phyloP scores from a whole-genome alignment of 2,329 filamentous ascomycete genomes.

The Chaetomiaceae sp. region DNA sequence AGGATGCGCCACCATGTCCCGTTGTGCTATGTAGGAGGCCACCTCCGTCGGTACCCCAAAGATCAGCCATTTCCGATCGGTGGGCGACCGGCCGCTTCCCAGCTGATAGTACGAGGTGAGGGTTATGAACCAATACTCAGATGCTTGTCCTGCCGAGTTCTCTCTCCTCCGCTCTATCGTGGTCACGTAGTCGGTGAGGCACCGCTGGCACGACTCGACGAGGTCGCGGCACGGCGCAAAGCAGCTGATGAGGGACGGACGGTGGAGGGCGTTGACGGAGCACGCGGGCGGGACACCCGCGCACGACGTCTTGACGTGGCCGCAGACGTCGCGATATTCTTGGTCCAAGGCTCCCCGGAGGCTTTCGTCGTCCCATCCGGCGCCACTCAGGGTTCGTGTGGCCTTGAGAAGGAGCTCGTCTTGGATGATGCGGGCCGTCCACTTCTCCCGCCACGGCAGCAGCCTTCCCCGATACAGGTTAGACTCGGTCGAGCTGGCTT shows the following conservation, averaged over 20 bases:
- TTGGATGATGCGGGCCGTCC: conserved; percentile 1
- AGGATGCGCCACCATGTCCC: too few species aligned
- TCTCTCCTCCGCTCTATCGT: background rate
- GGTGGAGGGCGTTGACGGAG: background rate
- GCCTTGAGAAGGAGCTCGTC: background rate
- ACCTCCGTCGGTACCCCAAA: background rate
- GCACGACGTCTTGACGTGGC: background rate
- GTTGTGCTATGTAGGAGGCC: background rate
- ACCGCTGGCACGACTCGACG: background rate
- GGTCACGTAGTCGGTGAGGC: background rate
- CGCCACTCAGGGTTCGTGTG: background rate
- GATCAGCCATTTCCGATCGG: background rate
- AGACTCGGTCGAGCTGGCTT: background rate
- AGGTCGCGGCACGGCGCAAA: background rate
- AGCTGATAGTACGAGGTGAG: background rate
- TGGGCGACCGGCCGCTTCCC: background rate
- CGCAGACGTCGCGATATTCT: background rate
- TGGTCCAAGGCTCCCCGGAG: background rate
- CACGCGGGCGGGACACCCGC: too few species aligned
- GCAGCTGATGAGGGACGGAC: background rate
- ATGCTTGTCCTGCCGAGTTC: background rate
- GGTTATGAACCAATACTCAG: background rate
- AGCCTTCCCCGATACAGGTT: background rate
- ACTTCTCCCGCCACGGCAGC: background rate
- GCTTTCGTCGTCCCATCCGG: background rate